Conservation (phyloP, 192 early-diverging fungal genomes). For the Geranomyces variabilis region DNA sequence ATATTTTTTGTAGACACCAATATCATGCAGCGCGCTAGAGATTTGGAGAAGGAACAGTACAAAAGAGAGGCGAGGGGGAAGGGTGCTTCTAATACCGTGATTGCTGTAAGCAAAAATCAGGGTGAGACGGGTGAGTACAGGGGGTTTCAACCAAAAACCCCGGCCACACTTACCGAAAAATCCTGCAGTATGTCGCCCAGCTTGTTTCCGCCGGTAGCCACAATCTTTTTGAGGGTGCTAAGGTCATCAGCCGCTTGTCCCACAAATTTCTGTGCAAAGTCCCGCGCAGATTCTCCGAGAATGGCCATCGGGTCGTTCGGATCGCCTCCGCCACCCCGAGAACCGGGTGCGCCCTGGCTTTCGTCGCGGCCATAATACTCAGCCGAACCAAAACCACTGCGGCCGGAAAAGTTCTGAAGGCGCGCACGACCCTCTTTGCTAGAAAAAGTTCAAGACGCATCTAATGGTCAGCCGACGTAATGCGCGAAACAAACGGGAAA, state of each 20-base stretch:
- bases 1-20: too few species aligned
- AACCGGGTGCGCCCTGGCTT: constrained; percentile 6
- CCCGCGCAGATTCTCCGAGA: constrained; percentile 37
- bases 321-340: not conserved
- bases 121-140: too few species aligned
- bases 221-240: constrained; percentile 45
- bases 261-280: constrained; percentile 60
- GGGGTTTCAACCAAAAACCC: too few species aligned
- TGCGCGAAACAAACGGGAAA: not conserved
- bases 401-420: constrained; percentile 56
- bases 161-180: constrained; percentile 47
- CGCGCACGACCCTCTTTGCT: constrained; percentile 52
- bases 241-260: constrained; percentile 60
- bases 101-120: too few species aligned
- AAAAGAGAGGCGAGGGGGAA: too few species aligned
- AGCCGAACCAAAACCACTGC: constrained; percentile 56
- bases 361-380: constrained; percentile 60
- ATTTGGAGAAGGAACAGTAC: too few species aligned
- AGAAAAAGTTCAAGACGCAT: not conserved
- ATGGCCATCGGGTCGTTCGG: constrained; percentile 37
- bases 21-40: too few species aligned
- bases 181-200: constrained; percentile 52
- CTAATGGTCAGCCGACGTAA: not conserved
- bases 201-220: constrained; percentile 47
- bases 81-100: too few species aligned